phyloP scores from a whole-genome alignment of 164 flowering plant genomes.

The Nymphaea colorata region DNA sequence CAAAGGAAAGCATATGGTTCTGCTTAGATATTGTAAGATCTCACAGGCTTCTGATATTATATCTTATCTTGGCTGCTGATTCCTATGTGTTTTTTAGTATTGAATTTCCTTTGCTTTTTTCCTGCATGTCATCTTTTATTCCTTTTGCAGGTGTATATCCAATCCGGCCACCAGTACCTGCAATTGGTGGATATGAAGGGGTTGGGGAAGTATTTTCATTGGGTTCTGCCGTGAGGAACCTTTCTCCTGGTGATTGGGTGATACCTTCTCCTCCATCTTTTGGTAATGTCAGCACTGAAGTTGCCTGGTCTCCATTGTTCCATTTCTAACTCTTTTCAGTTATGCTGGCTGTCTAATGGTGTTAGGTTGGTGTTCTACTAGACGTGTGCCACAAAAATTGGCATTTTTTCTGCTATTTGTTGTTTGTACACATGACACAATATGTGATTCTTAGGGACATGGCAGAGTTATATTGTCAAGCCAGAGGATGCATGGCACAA shows the following conservation, averaged over 20 bases:
- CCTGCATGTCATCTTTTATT: neutral
- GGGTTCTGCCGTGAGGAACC: conserved; percentile 58
- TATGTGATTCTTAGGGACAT: conserved; percentile 44
- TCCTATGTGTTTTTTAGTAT: too few species aligned
- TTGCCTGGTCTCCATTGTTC: neutral
- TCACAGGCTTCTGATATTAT: too few species aligned
- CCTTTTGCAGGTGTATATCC: conserved; percentile 81
- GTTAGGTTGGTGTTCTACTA: neutral
- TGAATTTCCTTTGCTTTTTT: too few species aligned
- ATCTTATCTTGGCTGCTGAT: too few species aligned
- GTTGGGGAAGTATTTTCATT: conserved; percentile 75
- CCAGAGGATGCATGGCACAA: conserved; percentile 81
- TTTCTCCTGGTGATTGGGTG: conserved; percentile 85
- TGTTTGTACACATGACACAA: neutral
- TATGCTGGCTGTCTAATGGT: neutral
- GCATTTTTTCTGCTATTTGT: neutral
- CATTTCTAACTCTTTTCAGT: neutral
- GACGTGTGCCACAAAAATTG: neutral
- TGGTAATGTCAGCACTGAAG: conserved; percentile 35
- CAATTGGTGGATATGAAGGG: conserved; percentile 94
- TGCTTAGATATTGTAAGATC: too few species aligned
- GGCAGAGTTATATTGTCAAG: conserved; percentile 90
- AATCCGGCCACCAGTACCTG: conserved; percentile 79
- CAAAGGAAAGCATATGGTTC: too few species aligned
- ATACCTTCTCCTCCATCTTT: conserved; percentile 84